Percentiles rank a stretch among this genome's conserved stretches.
These are phyloP conservation scores for Fraxinus ornus DNA, from an alignment of 305 asterid species.

Conservation along the genomic window DNA sequence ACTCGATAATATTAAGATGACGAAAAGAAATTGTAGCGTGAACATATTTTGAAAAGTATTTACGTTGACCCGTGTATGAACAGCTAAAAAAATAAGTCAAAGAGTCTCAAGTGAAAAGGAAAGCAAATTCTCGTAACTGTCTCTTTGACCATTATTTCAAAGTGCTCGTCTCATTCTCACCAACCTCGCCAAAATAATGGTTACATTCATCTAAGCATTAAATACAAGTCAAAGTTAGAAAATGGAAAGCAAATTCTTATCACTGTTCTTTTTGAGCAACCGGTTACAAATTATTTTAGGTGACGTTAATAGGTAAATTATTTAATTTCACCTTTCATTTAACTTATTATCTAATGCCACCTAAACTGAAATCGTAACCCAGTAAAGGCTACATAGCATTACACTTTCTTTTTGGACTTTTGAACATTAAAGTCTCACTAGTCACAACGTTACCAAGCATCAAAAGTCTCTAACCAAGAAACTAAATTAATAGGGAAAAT, in stretches of 20 bases:
- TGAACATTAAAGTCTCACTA: background rate
- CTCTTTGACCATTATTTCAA: background rate
- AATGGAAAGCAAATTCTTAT: background rate
- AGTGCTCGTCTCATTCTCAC: background rate
- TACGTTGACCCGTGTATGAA: background rate
- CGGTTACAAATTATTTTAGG: no score
- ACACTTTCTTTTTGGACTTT: background rate
- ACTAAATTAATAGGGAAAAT: background rate
- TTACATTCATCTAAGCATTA: background rate
- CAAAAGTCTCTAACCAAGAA: background rate
- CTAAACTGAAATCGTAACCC: no score
- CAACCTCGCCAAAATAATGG: background rate
- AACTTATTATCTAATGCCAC: no score
- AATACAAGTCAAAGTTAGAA: background rate
- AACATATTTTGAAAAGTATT: background rate
- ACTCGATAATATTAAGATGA: background rate
- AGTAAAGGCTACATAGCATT: no score
- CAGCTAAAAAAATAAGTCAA: background rate
- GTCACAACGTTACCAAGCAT: background rate
- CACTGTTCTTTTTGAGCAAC: background rate
- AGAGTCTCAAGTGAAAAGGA: background rate
- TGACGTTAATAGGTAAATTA: no score
- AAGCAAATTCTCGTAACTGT: background rate
- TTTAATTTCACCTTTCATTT: no score
- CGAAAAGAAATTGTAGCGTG: background rate